Percentiles rank a stretch among this genome's conserved stretches.
phyloP scores from a whole-genome alignment of 371 early-diverging fungal genomes.

The Mortierella sp. region DNA sequence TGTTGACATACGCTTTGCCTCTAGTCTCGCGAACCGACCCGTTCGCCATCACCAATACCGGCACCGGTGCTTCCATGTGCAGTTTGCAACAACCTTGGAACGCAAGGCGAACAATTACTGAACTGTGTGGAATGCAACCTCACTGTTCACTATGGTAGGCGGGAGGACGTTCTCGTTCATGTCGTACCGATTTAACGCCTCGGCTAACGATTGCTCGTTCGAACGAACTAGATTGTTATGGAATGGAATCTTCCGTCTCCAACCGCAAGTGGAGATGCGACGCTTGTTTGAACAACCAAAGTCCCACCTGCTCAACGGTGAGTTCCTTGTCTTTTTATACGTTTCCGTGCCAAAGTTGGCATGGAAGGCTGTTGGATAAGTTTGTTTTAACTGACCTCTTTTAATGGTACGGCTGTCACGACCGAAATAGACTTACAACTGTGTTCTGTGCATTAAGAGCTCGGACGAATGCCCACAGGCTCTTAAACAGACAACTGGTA shows the following conservation, averaged over 20 bases:
- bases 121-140: conserved; percentile 72
- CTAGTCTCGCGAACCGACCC: conserved; percentile 40
- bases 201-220: neutral
- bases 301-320: conserved; percentile 70
- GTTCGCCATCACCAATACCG: conserved; percentile 23
- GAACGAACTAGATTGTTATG: conserved; percentile 62
- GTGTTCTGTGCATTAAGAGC: conserved; percentile 68
- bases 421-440: conserved; percentile 61
- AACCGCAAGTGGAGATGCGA: conserved; percentile 68
- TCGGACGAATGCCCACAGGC: conserved; percentile 60
- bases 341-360: too few relatives aligned
- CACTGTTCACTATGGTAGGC: conserved; percentile 69
- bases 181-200: neutral
- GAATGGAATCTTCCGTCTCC: conserved; percentile 27
- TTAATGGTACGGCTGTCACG: neutral
- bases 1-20: neutral
- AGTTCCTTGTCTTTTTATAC: neutral
- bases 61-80: conserved; percentile 59
- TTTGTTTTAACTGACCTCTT: neutral
- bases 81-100: conserved; percentile 57
- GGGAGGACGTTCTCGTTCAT: neutral
- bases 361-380: too few relatives aligned
- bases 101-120: conserved; percentile 51
- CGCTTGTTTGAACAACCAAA: conserved; percentile 68
- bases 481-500: conserved; percentile 88